phyloP scores from a whole-genome alignment of 176 grass and related monocot species.

The Eleusine indica region DNA sequence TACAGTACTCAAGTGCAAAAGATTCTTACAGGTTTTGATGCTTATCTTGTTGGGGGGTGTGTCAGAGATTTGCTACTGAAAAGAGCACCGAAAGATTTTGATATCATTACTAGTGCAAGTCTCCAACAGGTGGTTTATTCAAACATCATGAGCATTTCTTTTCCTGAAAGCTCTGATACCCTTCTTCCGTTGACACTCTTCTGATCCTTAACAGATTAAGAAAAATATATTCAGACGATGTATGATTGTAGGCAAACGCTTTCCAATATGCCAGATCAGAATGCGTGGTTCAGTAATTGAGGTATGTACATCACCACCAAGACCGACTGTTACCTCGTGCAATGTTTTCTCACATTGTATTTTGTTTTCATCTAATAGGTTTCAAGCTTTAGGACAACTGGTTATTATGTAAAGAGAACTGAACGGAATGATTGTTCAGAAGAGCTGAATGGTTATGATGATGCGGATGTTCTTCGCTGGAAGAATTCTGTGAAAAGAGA shows the following conservation, averaged over 20 bases:
- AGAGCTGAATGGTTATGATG: slow-evolving; percentile 40
- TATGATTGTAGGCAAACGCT: slow-evolving; percentile 67
- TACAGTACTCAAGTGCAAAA: slow-evolving; percentile 38
- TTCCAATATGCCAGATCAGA: slow-evolving; percentile 74
- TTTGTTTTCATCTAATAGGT: slow-evolving; percentile 50
- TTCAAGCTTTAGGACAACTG: slow-evolving; percentile 68
- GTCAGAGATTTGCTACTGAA: slow-evolving; percentile 89
- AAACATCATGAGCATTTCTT: slow-evolving; percentile 21
- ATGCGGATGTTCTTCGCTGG: slow-evolving; percentile 72
- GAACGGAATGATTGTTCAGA: slow-evolving; percentile 32
- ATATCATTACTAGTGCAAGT: slow-evolving; percentile 82
- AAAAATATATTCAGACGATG: slow-evolving; percentile 42
- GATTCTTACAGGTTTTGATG: slow-evolving; percentile 63
- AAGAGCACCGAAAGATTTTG: slow-evolving; percentile 88
- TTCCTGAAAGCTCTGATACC: slow-evolving; percentile 22
- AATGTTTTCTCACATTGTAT: slow-evolving; percentile 14
- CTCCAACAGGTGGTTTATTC: slow-evolving; percentile 64
- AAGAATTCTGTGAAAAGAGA: slow-evolving; percentile 82
- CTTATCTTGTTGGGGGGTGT: slow-evolving; percentile 94
- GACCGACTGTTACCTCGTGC: slow-evolving; percentile 20
- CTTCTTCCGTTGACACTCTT: slow-evolving; percentile 20
- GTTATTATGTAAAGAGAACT: slow-evolving; percentile 34
- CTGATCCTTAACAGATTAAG: slow-evolving; percentile 65
- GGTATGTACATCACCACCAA: slow-evolving; percentile 47
- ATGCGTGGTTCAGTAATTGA: slow-evolving; percentile 57